phyloP scores from a whole-genome alignment of 331 rosid genomes.

The Dryas integrifolia region DNA sequence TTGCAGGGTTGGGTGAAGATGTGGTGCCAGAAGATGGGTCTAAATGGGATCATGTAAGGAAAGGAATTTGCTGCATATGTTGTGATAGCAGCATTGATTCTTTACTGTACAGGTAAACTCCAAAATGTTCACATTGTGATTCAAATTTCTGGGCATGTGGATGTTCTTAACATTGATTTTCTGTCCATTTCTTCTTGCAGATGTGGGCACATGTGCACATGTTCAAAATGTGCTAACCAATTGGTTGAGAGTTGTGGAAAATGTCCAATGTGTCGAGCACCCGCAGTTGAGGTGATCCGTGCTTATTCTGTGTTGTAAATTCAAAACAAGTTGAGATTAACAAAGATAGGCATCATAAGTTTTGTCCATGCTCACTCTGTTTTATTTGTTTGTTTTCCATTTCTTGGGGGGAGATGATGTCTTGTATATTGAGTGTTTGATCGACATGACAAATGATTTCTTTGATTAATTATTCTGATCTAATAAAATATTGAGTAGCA shows the following conservation, averaged over 20 bases:
- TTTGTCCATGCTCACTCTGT: not conserved
- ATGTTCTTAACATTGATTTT: not conserved
- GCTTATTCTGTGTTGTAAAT: slow-evolving; percentile 59
- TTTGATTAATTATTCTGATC: slow-evolving; percentile 24
- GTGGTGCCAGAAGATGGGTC: slow-evolving; percentile 52
- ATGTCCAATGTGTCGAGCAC: slow-evolving; percentile 98
- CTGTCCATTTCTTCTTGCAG: slow-evolving; percentile 37
- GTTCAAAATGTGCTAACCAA: slow-evolving; percentile 76
- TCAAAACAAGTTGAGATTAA: slow-evolving; percentile 15
- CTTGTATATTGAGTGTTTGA: slow-evolving; percentile 7
- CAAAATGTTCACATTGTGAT: not conserved
- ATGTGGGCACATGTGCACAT: slow-evolving; percentile 99
- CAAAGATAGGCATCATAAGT: slow-evolving; percentile 23
- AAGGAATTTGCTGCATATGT: slow-evolving; percentile 89
- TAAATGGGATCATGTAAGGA: slow-evolving; percentile 90
- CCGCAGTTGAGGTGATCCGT: slow-evolving; percentile 86
- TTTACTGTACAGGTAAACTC: slow-evolving; percentile 77
- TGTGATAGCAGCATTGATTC: slow-evolving; percentile 69
- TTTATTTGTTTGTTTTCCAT: too few species aligned
- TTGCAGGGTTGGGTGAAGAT: slow-evolving; percentile 46
- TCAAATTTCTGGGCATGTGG: not conserved
- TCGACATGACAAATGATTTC: slow-evolving; percentile 3
- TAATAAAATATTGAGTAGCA: slow-evolving; percentile 19
- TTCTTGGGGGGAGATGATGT: slow-evolving; percentile 2
- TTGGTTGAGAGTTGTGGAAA: slow-evolving; percentile 64